A percentile compares a stretch with the other conserved stretches of the same genome.
Conservation (phyloP, 306 rosid species). For the Hippophae gyantsensis region DNA sequence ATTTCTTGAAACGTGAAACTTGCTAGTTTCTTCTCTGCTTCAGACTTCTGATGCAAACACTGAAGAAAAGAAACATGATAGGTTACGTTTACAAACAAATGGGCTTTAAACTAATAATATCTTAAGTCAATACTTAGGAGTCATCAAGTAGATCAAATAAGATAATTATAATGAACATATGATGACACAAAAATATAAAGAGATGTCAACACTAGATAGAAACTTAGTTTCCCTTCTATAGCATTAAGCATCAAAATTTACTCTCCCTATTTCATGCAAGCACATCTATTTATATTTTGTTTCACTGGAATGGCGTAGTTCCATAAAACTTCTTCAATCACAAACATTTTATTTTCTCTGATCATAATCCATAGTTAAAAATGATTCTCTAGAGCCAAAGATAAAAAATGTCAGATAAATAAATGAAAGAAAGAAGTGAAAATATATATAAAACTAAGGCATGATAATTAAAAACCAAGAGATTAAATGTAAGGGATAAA, state of each 20-base stretch:
- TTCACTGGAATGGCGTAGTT: too few relatives aligned
- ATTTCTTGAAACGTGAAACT: slow-evolving; percentile 51
- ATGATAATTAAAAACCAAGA: not conserved
- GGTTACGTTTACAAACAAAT: not conserved
- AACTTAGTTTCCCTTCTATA: not conserved
- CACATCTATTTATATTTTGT: too few relatives aligned
- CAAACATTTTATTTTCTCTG: too few relatives aligned
- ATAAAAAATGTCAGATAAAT: too few relatives aligned
- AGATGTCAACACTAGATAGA: slow-evolving; percentile 10
- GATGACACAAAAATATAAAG: slow-evolving; percentile 8
- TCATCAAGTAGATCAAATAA: not conserved
- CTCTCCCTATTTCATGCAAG: too few relatives aligned
- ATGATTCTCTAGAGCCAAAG: too few relatives aligned
- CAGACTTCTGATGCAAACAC: slow-evolving; percentile 73
- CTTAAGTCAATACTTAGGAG: slow-evolving; percentile 6
- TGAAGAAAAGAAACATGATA: slow-evolving; percentile 17
- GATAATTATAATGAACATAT: not conserved
- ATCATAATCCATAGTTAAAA: too few relatives aligned
- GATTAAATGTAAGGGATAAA: slow-evolving; percentile 22
- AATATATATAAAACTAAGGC: not conserved
- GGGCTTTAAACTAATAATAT: slow-evolving; percentile 2
- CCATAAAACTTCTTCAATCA: too few relatives aligned
- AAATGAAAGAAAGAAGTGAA: not conserved
- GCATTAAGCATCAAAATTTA: too few relatives aligned
- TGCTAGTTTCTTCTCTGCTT: slow-evolving; percentile 64